These are phyloP conservation scores for Sindora glabra DNA, from an alignment of 306 rosid species.

Conservation along the genomic window DNA sequence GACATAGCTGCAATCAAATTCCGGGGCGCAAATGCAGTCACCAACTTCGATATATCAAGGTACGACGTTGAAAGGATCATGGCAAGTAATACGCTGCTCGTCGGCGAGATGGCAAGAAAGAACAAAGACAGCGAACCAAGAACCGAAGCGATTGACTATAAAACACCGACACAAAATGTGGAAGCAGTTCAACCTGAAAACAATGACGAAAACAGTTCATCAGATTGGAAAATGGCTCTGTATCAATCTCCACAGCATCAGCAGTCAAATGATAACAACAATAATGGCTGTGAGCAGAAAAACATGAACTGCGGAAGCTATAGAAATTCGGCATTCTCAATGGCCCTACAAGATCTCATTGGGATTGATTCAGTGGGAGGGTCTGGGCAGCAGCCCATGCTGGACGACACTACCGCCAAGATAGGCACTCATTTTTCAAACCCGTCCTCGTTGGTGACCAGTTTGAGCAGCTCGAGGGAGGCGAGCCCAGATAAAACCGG, in stretches of 20 bases:
- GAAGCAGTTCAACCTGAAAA: constrained; percentile 22
- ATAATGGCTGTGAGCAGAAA: constrained; percentile 35
- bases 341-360: constrained; percentile 56
- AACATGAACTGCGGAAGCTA: constrained; percentile 27
- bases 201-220: constrained; percentile 11
- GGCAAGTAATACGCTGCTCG: constrained; percentile 72
- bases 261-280: too few species aligned
- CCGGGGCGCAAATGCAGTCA: constrained; percentile 81
- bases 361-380: constrained; percentile 48
- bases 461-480: constrained; percentile 77
- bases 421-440: constrained; percentile 60
- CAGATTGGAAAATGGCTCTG: constrained; percentile 56
- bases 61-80: constrained; percentile 87
- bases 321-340: constrained; percentile 35
- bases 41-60: constrained; percentile 82
- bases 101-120: constrained; percentile 73
- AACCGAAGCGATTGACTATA: constrained; percentile 25
- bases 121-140: constrained; percentile 36
- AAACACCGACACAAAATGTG: constrained; percentile 13
- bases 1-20: constrained; percentile 94
- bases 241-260: constrained; percentile 27
- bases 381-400: constrained; percentile 18
- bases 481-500: constrained; percentile 71
- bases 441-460: constrained; percentile 70
- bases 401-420: constrained; percentile 36